These are phyloP conservation scores for Tribonema minus DNA, from an alignment of 108 stramenopile species.

Conservation along the genomic window DNA sequence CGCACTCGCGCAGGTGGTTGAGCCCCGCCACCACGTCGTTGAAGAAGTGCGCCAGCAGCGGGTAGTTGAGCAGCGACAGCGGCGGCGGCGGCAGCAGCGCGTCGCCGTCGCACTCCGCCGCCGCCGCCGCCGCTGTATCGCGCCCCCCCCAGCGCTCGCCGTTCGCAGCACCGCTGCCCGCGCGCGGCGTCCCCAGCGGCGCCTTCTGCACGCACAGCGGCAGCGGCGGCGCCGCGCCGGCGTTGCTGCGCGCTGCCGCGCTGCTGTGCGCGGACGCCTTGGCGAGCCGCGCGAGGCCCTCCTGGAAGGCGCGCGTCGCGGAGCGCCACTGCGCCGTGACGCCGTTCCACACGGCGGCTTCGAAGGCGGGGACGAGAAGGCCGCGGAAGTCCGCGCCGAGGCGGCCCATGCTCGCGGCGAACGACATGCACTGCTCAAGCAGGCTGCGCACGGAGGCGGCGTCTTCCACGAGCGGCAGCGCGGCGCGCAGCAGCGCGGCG, in stretches of 20 bases:
- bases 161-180: background rate
- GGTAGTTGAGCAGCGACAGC: constrained; percentile 13
- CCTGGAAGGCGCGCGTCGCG: constrained; percentile 6
- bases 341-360: constrained; percentile 14
- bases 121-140: background rate
- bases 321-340: constrained; percentile 21
- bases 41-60: constrained; percentile 27
- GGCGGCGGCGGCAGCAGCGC: background rate
- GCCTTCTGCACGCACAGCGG: background rate
- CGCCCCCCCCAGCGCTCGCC: background rate
- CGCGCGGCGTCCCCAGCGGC: background rate
- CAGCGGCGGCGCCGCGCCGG: background rate
- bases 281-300: background rate
- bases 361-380: constrained; percentile 39
- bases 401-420: constrained; percentile 46
- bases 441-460: constrained; percentile 23
- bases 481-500: constrained; percentile 22
- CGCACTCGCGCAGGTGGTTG: constrained; percentile 36
- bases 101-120: background rate
- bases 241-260: constrained; percentile 10
- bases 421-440: constrained; percentile 41
- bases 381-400: constrained; percentile 45
- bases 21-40: constrained; percentile 18
- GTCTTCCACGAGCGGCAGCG: constrained; percentile 32
- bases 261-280: background rate